Base-by-base conservation (phyloP, 805 yeast species). In the Myxozyma geophila region DNA sequence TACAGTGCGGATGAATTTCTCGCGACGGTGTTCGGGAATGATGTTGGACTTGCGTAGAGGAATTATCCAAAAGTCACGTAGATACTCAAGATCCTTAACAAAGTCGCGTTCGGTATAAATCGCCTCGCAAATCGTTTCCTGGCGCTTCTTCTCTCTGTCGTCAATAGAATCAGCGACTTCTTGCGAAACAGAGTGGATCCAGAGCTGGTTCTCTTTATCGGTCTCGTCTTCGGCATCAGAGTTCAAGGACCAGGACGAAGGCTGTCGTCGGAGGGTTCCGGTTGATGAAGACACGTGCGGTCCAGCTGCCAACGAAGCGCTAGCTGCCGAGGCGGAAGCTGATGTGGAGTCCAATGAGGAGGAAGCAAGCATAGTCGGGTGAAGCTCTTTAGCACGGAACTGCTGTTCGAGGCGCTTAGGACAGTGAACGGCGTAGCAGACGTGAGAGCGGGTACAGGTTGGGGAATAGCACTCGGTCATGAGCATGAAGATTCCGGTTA, bases 381-480 rank as follows among this genome's bases (percentile, higher is more conserved):
- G 66, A 10, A 49, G 52, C 13, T 66, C 67, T 33, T 92, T 92
- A 57, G 90, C 82, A 64, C 98, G 82, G 3, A 97, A 96, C 74
- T 93, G 98, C 76, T 95, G 98, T 76, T 93, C 98, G 55, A 95
- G 79, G 67, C 98, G 83, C 70, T 97, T 83, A 15, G 99, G 99
- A 77, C 99, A 95, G 12, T 97, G 96, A 70, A 95, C 92, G 49
- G 96, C 89, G 76, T 95, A 95, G 77, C 99, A 95, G 46, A 93
- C 79, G 40, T 85, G 81, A 71, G 90, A 96, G 57, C 96, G 81
- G 5, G 97, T 87, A 77, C 99, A 95, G 0, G 99, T 95, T 40
- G 99, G 97, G 0, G 98, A 92, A 73, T 95, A 95, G 77, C 99
- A 95, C 73, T 92, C 97, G 0, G 98, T 90, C 66, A 95, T 79